phyloP scores from a whole-genome alignment of 768 basidiomycete species.

The Mycena latifolia region DNA sequence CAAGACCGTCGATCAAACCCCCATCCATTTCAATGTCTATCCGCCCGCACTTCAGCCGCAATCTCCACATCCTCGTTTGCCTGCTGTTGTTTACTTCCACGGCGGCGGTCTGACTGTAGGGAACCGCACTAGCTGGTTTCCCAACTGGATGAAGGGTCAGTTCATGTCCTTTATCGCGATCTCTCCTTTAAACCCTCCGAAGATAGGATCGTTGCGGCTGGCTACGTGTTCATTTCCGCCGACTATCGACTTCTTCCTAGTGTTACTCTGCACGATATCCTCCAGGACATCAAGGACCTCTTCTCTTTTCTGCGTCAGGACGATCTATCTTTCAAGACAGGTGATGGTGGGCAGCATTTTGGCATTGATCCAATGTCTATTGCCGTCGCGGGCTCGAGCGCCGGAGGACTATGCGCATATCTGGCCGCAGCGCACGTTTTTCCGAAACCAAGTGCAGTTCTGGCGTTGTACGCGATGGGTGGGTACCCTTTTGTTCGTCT shows the following conservation, averaged over 20 bases:
- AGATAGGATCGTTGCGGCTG: conserved; percentile 63
- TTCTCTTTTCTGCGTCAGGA: conserved; percentile 58
- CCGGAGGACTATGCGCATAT: conserved; percentile 75
- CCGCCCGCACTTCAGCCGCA: conserved; percentile 19
- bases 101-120: conserved; percentile 75
- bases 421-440: conserved; percentile 66
- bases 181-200: conserved; percentile 7
- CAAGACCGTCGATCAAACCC: conserved; percentile 45
- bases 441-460: conserved; percentile 66
- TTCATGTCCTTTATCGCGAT: background rate
- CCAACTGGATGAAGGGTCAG: conserved; percentile 72
- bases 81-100: conserved; percentile 59
- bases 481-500: conserved; percentile 64
- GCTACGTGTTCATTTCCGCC: conserved; percentile 69
- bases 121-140: conserved; percentile 71
- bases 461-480: conserved; percentile 76
- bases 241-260: conserved; percentile 73
- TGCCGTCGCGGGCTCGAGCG: conserved; percentile 68
- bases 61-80: conserved; percentile 37
- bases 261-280: conserved; percentile 67
- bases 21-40: conserved; percentile 51
- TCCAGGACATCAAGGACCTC: conserved; percentile 69
- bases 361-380: conserved; percentile 58
- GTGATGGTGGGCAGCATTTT: conserved; percentile 35
- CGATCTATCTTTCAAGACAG: conserved; percentile 35